Conservation (phyloP, 352 stramenopile genomes). For the Peronospora tabacina region DNA sequence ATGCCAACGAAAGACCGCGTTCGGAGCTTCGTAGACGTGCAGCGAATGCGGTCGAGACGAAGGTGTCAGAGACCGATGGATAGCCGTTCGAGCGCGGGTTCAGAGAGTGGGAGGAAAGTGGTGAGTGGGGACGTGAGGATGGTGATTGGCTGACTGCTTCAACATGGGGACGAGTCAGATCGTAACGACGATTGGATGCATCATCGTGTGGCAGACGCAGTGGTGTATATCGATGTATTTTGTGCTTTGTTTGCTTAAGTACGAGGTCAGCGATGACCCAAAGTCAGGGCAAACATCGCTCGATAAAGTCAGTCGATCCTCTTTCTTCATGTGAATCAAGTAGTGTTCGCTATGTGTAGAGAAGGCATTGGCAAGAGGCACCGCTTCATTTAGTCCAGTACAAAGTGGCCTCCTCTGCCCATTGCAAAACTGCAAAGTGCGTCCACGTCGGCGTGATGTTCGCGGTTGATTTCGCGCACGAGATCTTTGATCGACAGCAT, state of each 20-base stretch:
- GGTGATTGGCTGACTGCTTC: slow-evolving; percentile 17
- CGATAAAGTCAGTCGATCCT: too few relatives aligned
- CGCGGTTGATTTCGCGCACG: slow-evolving; percentile 79
- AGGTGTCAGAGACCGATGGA: slow-evolving; percentile 6
- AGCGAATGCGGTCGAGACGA: slow-evolving; percentile 1
- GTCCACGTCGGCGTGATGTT: slow-evolving; percentile 73
- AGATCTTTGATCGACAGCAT: slow-evolving; percentile 94
- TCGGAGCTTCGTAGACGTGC: slow-evolving; percentile 5
- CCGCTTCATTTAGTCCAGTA: slow-evolving; percentile 49
- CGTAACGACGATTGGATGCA: too few relatives aligned
- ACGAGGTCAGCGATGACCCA: too few relatives aligned
- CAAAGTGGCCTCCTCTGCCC: slow-evolving; percentile 71
- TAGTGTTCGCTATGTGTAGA: background rate
- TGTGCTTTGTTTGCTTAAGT: too few relatives aligned
- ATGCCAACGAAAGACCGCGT: slow-evolving; percentile 13
- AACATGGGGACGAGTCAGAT: slow-evolving; percentile 20
- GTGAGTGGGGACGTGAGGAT: background rate
- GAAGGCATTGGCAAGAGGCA: background rate
- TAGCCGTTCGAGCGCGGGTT: slow-evolving; percentile 5
- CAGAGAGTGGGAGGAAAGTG: slow-evolving; percentile 15
- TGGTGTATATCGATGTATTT: background rate
- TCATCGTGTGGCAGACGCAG: background rate
- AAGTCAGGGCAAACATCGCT: too few relatives aligned
- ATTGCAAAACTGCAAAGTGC: slow-evolving; percentile 73
- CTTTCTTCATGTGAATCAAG: too few relatives aligned